Evolutionary conservation across 2,329 filamentous ascomycete genomes (phyloP).

Genomic region (Colletotrichum scovillei): DNA sequence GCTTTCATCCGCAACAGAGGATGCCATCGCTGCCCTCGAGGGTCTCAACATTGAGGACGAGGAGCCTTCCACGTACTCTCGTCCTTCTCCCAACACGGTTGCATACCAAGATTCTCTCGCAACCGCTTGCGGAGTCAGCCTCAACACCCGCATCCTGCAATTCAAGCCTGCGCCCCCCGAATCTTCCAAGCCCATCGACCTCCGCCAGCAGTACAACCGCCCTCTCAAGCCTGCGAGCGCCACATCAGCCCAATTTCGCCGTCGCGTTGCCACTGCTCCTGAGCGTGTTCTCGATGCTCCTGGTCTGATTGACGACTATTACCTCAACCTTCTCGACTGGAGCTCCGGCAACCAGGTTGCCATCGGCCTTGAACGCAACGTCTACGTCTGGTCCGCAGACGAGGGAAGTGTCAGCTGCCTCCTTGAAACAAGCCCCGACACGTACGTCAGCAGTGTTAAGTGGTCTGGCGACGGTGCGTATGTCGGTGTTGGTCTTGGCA

Average conservation of each 20-base stretch:
- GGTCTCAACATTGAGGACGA: constrained; percentile 80
- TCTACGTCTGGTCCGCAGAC: constrained; percentile 99
- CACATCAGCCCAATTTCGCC: constrained; percentile 85
- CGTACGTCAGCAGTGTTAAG: constrained; percentile 97
- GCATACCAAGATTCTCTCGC: constrained; percentile 94
- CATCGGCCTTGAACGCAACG: constrained; percentile 94
- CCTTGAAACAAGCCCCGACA: constrained; percentile 88
- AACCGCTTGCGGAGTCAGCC: constrained; percentile 89
- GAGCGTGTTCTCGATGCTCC: constrained; percentile 97
- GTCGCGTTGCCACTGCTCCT: constrained; percentile 92
- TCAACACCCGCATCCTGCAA: constrained; percentile 94
- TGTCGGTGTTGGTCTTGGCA: constrained; percentile 92
- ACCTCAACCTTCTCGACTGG: constrained; percentile 98
- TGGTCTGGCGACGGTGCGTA: constrained; percentile 98
- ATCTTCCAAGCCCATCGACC: constrained; percentile 97
- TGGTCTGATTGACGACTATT: constrained; percentile 97
- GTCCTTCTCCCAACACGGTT: constrained; percentile 86
- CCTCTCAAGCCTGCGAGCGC: constrained; percentile 84
- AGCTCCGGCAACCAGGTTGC: constrained; percentile 97
- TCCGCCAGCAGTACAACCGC: constrained; percentile 97
- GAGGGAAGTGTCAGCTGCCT: constrained; percentile 90
- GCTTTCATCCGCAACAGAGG: constrained; percentile 83
- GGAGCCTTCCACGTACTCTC: constrained; percentile 75
- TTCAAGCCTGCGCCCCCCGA: constrained; percentile 99
- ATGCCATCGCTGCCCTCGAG: constrained; percentile 83